phyloP scores from a whole-genome alignment of 192 early-diverging fungal species.

The Phycomyces nitens region DNA sequence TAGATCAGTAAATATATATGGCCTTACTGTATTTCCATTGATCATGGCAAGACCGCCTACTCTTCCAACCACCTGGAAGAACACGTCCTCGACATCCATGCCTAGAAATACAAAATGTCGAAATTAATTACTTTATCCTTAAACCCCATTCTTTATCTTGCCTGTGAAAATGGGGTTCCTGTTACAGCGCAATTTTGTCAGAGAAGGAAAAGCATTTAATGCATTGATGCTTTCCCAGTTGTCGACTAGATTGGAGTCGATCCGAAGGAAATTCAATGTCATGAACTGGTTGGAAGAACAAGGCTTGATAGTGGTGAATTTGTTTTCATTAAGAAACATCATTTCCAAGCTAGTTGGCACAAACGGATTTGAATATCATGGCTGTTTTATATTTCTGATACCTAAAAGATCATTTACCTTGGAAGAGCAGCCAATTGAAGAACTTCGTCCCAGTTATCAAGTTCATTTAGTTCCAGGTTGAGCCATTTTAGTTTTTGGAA shows the following conservation, averaged over 20 bases:
- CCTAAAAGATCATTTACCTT: conserved; percentile 35
- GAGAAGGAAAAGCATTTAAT: conserved; percentile 33
- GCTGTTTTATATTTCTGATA: not conserved
- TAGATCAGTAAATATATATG: too few relatives aligned
- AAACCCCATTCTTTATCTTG: not conserved
- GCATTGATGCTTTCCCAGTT: conserved; percentile 44
- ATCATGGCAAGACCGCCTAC: conserved; percentile 36
- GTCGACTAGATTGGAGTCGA: conserved; percentile 44
- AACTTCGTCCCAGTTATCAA: conserved; percentile 45
- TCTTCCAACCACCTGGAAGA: conserved; percentile 37
- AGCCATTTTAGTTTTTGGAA: conserved; percentile 45
- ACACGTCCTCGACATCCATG: conserved; percentile 22
- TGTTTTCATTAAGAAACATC: conserved; percentile 34
- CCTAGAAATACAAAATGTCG: conserved; percentile 16
- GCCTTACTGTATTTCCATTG: conserved; percentile 50
- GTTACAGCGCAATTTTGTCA: conserved; percentile 41
- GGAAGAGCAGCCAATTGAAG: conserved; percentile 34
- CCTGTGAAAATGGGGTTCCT: conserved; percentile 43
- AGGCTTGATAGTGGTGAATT: conserved; percentile 18
- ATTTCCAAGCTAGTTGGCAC: conserved; percentile 31
- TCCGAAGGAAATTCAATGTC: conserved; percentile 40
- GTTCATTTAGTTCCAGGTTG: conserved; percentile 47
- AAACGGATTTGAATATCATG: not conserved
- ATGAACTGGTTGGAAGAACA: conserved; percentile 13
- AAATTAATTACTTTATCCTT: not conserved